These are phyloP conservation scores for Lactifluus hygrophoroides DNA, from an alignment of 768 basidiomycete genomes.

Conservation along the genomic window DNA sequence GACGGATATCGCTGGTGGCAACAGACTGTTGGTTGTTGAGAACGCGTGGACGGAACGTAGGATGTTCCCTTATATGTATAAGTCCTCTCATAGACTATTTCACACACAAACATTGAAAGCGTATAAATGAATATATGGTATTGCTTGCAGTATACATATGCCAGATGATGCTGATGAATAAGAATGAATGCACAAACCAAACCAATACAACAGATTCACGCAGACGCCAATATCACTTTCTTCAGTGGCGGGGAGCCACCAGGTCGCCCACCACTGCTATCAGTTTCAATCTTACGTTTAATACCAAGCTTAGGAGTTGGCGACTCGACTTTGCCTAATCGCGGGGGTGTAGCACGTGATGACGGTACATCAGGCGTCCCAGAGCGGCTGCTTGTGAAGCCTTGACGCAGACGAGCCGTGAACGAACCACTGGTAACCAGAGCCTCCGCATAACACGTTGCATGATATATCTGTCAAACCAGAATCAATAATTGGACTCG, in stretches of 20 bases:
- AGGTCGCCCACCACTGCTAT: slow-evolving; percentile 26
- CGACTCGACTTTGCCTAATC: slow-evolving; percentile 27
- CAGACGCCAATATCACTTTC: slow-evolving; percentile 41
- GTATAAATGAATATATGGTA: slow-evolving; percentile 11
- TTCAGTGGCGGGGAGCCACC: slow-evolving; percentile 57
- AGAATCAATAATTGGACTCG: background rate
- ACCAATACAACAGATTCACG: slow-evolving; percentile 8
- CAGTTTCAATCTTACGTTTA: slow-evolving; percentile 70
- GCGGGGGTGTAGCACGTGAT: slow-evolving; percentile 33
- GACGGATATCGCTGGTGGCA: background rate
- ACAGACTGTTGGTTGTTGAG: background rate
- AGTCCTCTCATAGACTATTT: background rate
- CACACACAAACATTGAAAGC: background rate
- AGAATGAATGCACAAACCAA: slow-evolving; percentile 7
- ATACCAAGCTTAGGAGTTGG: slow-evolving; percentile 46
- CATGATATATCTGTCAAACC: slow-evolving; percentile 71
- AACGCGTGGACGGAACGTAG: background rate
- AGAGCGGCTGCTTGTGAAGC: slow-evolving; percentile 54
- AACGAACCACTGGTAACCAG: slow-evolving; percentile 42
- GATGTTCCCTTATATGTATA: background rate
- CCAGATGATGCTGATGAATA: slow-evolving; percentile 15
- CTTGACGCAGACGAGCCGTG: slow-evolving; percentile 61
- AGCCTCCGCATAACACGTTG: slow-evolving; percentile 88
- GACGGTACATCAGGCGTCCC: slow-evolving; percentile 57
- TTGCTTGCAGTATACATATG: slow-evolving; percentile 20